Percentiles rank a stretch among this genome's conserved stretches.
These are phyloP conservation scores for Coemansia sp. DNA, from an alignment of 192 early-diverging fungal species.

Conservation along the genomic window DNA sequence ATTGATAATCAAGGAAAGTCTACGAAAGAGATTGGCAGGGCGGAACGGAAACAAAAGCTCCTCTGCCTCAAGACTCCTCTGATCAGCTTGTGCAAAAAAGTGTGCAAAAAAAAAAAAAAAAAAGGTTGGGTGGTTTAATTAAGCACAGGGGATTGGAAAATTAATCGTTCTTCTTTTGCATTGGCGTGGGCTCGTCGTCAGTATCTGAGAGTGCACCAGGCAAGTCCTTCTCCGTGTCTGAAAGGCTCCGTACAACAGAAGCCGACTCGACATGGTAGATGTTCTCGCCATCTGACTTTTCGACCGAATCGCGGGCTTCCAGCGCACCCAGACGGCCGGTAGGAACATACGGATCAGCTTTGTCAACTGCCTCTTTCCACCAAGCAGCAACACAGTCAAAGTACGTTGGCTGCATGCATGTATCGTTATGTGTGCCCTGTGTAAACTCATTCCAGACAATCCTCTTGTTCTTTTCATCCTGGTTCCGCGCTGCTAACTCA, in stretches of 20 bases:
- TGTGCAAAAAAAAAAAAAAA: slow-evolving; percentile 2
- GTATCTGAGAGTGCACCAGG: not conserved
- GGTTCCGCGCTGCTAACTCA: slow-evolving; percentile 57
- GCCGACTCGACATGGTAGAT: slow-evolving; percentile 40
- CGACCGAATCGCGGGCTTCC: slow-evolving; percentile 38
- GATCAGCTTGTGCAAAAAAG: not conserved
- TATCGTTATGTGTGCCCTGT: slow-evolving; percentile 91
- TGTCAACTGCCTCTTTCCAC: slow-evolving; percentile 37
- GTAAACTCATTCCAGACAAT: slow-evolving; percentile 64
- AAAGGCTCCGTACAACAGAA: slow-evolving; percentile 24
- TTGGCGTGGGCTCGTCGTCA: not conserved
- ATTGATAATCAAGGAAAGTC: not conserved
- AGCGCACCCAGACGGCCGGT: slow-evolving; percentile 42
- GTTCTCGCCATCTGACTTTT: slow-evolving; percentile 50
- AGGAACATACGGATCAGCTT: slow-evolving; percentile 48
- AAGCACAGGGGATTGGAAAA: not conserved
- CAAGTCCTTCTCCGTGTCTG: slow-evolving; percentile 12
- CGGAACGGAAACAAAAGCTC: too few relatives aligned
- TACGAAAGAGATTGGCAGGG: too few relatives aligned
- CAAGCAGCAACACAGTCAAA: slow-evolving; percentile 67
- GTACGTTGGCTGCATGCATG: slow-evolving; percentile 80
- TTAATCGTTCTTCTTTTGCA: slow-evolving; percentile 7
- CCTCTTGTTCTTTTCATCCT: slow-evolving; percentile 19
- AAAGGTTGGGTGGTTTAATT: not conserved
- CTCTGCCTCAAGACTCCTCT: too few relatives aligned